Conservation (phyloP, 1,139 yeast genomes). For the Blastobotrys petasosporus region DNA sequence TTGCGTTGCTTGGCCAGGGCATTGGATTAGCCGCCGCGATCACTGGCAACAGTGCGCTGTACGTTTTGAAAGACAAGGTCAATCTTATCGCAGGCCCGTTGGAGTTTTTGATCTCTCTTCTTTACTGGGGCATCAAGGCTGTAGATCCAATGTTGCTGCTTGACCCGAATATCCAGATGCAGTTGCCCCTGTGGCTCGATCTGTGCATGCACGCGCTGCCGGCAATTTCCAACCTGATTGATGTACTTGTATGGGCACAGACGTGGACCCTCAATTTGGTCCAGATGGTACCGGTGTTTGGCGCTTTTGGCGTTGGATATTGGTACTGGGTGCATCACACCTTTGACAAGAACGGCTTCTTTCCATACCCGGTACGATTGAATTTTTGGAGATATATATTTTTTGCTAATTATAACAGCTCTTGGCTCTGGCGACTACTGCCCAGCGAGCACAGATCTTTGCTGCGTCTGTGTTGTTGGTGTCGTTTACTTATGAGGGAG, state of each 20-base stretch:
- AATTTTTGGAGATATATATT: too few species aligned
- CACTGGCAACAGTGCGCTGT: conserved; percentile 19
- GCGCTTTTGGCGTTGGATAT: conserved; percentile 25
- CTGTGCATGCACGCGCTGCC: conserved; percentile 30
- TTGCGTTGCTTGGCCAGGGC: conserved; percentile 24
- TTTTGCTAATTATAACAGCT: background rate
- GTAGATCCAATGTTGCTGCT: conserved; percentile 25
- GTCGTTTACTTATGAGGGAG: conserved; percentile 4
- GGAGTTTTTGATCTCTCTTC: conserved; percentile 28
- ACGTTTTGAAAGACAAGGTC: conserved; percentile 19
- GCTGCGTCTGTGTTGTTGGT: conserved; percentile 3
- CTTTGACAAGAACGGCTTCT: conserved; percentile 28
- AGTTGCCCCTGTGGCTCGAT: conserved; percentile 27
- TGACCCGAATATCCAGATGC: conserved; percentile 23
- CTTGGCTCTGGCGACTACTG: conserved; percentile 6
- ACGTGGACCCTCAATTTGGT: conserved; percentile 21
- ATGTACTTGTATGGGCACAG: conserved; percentile 24
- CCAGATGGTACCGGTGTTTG: conserved; percentile 19
- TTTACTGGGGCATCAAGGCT: conserved; percentile 31
- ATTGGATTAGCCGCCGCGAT: conserved; percentile 26
- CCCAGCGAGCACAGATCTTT: conserved; percentile 8
- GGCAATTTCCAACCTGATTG: conserved; percentile 24
- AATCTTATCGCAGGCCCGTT: conserved; percentile 29
- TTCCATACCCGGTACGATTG: conserved; percentile 31
- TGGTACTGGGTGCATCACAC: conserved; percentile 32